Conservation (phyloP, 202 grass and related monocot genomes). For the Panicum virgatum region DNA sequence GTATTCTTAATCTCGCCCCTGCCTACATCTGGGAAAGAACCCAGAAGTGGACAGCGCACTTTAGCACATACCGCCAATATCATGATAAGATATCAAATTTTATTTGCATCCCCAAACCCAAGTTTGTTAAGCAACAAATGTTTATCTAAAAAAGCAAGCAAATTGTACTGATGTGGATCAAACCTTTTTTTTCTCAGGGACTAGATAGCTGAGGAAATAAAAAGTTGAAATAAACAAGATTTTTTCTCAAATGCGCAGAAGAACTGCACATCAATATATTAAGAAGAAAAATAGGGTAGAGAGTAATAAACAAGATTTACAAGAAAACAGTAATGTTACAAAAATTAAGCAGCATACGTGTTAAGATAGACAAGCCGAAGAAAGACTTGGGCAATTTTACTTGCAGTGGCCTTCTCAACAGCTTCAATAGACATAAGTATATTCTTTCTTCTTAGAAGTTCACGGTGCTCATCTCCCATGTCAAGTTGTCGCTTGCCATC, state of each 20-base stretch:
- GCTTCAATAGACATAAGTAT: conserved; percentile 65
- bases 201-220: neutral
- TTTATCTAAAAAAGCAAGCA: neutral
- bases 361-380: conserved; percentile 76
- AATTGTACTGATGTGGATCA: neutral
- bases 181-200: neutral
- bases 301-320: conserved; percentile 4
- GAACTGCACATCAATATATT: too few relatives aligned
- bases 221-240: neutral
- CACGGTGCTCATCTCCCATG: conserved; percentile 46
- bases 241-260: too few relatives aligned
- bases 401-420: conserved; percentile 69
- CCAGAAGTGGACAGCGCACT: neutral
- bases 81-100: conserved; percentile 18
- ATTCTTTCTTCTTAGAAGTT: conserved; percentile 53
- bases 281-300: too few relatives aligned
- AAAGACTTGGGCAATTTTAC: conserved; percentile 67
- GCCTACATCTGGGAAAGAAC: neutral
- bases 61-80: neutral
- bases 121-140: neutral
- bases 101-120: neutral
- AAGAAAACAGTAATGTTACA: conserved; percentile 30
- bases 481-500: conserved; percentile 41
- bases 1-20: neutral
- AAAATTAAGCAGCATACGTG: conserved; percentile 54